A percentile compares a stretch with the other conserved stretches of the same genome.
Evolutionary conservation across 2,329 filamentous ascomycete genomes (phyloP).

Genomic region (Rutstroemia sp.): DNA sequence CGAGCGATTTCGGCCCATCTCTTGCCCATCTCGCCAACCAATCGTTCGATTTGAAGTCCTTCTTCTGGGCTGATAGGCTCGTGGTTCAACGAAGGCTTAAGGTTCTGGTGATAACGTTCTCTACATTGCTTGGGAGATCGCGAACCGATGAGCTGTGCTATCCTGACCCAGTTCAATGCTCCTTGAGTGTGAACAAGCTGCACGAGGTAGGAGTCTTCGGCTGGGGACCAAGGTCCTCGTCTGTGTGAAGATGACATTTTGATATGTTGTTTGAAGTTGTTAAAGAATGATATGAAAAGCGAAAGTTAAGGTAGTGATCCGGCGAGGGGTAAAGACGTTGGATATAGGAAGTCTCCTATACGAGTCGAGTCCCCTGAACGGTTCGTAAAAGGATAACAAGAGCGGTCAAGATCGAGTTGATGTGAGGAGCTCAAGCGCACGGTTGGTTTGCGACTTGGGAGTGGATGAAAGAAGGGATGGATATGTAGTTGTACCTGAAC

Average conservation of each 20-base stretch:
- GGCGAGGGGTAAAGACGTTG: conserved; percentile 1
- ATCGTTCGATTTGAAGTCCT: conserved; percentile 63
- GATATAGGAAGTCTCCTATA: conserved; percentile 6
- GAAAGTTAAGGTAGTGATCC: background rate
- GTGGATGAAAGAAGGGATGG: background rate
- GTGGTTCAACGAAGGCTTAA: conserved; percentile 70
- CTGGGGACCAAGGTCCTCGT: conserved; percentile 76
- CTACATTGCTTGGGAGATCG: conserved; percentile 91
- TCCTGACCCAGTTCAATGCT: conserved; percentile 83
- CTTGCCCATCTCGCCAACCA: conserved; percentile 74
- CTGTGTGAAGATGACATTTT: conserved; percentile 41
- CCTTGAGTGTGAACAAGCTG: conserved; percentile 65
- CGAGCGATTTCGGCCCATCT: conserved; percentile 91
- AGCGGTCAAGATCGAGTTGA: conserved; percentile 4
- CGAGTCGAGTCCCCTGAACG: background rate
- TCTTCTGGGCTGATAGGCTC: conserved; percentile 66
- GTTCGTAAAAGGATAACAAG: conserved; percentile 3
- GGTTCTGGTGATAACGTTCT: conserved; percentile 88
- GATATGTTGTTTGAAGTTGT: background rate
- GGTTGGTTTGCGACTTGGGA: conserved; percentile 4
- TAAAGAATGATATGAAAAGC: background rate
- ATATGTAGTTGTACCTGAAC: conserved; percentile 1
- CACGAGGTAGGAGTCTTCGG: conserved; percentile 66
- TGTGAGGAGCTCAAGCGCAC: conserved; percentile 7
- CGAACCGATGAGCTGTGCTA: conserved; percentile 66